Evolutionary conservation across 208 protist species (phyloP).

Genomic region (Crithidia brevicula): DNA sequence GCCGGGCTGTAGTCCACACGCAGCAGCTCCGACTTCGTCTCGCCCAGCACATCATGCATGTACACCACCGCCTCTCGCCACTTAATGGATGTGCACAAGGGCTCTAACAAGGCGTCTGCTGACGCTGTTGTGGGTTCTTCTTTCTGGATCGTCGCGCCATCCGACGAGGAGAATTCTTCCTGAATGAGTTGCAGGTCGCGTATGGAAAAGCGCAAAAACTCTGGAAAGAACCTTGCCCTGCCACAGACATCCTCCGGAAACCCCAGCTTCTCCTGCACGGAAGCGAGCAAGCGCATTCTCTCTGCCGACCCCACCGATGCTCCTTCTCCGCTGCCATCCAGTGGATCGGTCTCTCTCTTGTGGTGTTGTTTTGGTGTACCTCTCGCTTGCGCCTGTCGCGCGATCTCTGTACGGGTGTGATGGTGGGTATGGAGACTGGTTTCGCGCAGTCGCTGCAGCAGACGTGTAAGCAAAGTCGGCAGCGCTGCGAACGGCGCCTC

Average conservation of each 20-base stretch:
- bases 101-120: background rate
- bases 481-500: background rate
- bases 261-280: constrained; percentile 25
- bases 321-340: background rate
- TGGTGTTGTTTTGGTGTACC: background rate
- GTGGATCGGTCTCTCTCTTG: background rate
- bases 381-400: background rate
- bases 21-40: constrained; percentile 36
- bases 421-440: constrained; percentile 27
- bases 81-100: constrained; percentile 20
- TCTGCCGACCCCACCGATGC: background rate
- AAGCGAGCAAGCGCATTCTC: background rate
- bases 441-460: constrained; percentile 34
- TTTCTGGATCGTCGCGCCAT: too few species aligned
- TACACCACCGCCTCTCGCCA: constrained; percentile 41
- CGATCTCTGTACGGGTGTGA: constrained; percentile 1
- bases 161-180: background rate
- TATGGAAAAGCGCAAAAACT: constrained; percentile 32
- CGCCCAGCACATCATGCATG: constrained; percentile 31
- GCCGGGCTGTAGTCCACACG: constrained; percentile 43
- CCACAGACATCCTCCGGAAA: constrained; percentile 25
- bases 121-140: background rate
- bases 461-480: constrained; percentile 20
- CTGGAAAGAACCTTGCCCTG: constrained; percentile 35
- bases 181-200: constrained; percentile 37